These are phyloP conservation scores for Mortierella sp. DNA, from an alignment of 371 early-diverging fungal genomes.

Conservation along the genomic window DNA sequence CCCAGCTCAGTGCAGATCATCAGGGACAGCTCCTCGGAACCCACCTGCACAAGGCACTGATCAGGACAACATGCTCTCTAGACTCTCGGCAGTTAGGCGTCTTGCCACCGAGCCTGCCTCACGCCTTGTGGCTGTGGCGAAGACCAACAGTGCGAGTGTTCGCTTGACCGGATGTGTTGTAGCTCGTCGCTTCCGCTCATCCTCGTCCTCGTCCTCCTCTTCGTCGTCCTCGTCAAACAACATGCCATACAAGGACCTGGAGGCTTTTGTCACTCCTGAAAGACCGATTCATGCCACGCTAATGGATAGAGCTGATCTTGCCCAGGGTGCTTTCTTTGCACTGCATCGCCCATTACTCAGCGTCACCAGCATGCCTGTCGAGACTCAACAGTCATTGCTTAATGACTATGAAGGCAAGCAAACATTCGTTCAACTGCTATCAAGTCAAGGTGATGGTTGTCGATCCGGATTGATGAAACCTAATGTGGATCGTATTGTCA, in stretches of 20 bases:
- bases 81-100: conserved; percentile 26
- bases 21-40: background rate
- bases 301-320: conserved; percentile 47
- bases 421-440: background rate
- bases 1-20: no score
- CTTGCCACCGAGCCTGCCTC: conserved; percentile 24
- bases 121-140: conserved; percentile 12
- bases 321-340: conserved; percentile 51
- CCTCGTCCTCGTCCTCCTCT: conserved; percentile 29
- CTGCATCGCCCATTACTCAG: conserved; percentile 49
- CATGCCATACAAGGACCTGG: conserved; percentile 12
- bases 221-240: conserved; percentile 19
- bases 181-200: conserved; percentile 35
- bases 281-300: conserved; percentile 27
- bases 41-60: background rate
- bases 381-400: background rate
- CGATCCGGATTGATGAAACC: no score
- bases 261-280: conserved; percentile 20
- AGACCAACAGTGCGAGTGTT: conserved; percentile 2
- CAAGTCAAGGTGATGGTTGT: no score
- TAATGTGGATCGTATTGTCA: no score
- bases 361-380: conserved; percentile 29
- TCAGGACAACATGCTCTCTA: conserved; percentile 29
- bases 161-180: conserved; percentile 12
- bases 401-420: conserved; percentile 34